These are phyloP conservation scores for Eustoma russellianum DNA, from an alignment of 257 asterid genomes.

Conservation along the genomic window DNA sequence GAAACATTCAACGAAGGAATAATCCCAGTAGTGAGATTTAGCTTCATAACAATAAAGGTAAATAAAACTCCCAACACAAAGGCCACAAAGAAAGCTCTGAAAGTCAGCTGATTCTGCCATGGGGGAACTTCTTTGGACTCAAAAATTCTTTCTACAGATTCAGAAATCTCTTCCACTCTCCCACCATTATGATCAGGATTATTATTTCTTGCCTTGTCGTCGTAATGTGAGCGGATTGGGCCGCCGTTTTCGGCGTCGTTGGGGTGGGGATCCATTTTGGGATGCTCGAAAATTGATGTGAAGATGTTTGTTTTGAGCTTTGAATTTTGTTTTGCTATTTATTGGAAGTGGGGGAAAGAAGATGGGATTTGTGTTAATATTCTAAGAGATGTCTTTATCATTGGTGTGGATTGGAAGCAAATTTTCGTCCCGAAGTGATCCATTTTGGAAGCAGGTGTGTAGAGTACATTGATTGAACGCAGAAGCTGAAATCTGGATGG, in stretches of 20 bases:
- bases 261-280: too few relatives aligned
- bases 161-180: conserved; percentile 13
- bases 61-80: conserved; percentile 53
- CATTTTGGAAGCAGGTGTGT: too few relatives aligned
- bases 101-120: conserved; percentile 75
- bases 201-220: conserved; percentile 5
- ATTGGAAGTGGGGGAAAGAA: too few relatives aligned
- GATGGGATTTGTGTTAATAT: too few relatives aligned
- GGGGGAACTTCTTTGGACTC: conserved; percentile 72
- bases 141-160: conserved; percentile 55
- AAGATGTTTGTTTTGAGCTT: too few relatives aligned
- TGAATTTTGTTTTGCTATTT: too few relatives aligned
- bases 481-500: too few relatives aligned
- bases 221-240: background rate
- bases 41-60: conserved; percentile 90
- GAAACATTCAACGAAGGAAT: conserved; percentile 90
- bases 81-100: conserved; percentile 68
- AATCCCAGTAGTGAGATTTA: conserved; percentile 82
- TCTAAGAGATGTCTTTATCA: too few relatives aligned
- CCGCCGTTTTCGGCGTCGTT: background rate
- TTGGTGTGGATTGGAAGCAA: too few relatives aligned
- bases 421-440: too few relatives aligned
- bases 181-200: conserved; percentile 6
- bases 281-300: too few relatives aligned
- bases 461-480: background rate